Percentiles rank a stretch among this genome's conserved stretches.
phyloP scores from a whole-genome alignment of 2,329 filamentous ascomycete genomes.

The Fusarium virguliforme region DNA sequence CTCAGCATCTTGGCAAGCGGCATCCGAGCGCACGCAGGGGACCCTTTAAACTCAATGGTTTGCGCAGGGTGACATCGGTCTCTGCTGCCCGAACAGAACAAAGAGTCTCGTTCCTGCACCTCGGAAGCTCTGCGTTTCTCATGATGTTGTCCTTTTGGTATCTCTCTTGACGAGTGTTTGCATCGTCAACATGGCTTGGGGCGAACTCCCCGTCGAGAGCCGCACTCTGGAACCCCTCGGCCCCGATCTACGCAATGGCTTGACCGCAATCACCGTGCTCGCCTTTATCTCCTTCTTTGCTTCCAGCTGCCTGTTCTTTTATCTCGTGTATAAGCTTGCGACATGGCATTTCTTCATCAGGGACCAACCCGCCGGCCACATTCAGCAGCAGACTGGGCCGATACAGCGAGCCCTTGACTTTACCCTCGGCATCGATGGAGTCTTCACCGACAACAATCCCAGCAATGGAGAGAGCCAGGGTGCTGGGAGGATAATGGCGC shows the following conservation, averaged over 20 bases:
- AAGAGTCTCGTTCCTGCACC: constrained; percentile 4
- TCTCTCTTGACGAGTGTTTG: background rate
- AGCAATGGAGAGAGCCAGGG: background rate
- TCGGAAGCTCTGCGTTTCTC: background rate
- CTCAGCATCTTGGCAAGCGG: constrained; percentile 13
- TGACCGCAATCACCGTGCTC: constrained; percentile 53
- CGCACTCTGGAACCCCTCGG: constrained; percentile 49
- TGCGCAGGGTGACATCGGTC: constrained; percentile 10
- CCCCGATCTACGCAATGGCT: constrained; percentile 45
- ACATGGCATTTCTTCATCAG: constrained; percentile 51
- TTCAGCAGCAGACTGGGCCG: constrained; percentile 24
- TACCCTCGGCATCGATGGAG: constrained; percentile 56
- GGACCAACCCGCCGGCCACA: constrained; percentile 20
- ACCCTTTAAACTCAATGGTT: constrained; percentile 12
- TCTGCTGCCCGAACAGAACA: constrained; percentile 4
- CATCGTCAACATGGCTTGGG: constrained; percentile 47
- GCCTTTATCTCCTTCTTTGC: constrained; percentile 54
- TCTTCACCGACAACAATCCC: constrained; percentile 47
- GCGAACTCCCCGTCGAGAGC: constrained; percentile 40
- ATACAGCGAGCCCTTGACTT: constrained; percentile 54
- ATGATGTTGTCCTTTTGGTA: background rate
- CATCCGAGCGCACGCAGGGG: constrained; percentile 4
- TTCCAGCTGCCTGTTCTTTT: constrained; percentile 52
- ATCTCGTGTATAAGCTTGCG: constrained; percentile 53
- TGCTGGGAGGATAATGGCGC: background rate